A percentile compares a stretch with the other conserved stretches of the same genome.
Evolutionary conservation across 1,284 basidiomycete genomes (phyloP).

Genomic region (Sporisorium sorghi): DNA sequence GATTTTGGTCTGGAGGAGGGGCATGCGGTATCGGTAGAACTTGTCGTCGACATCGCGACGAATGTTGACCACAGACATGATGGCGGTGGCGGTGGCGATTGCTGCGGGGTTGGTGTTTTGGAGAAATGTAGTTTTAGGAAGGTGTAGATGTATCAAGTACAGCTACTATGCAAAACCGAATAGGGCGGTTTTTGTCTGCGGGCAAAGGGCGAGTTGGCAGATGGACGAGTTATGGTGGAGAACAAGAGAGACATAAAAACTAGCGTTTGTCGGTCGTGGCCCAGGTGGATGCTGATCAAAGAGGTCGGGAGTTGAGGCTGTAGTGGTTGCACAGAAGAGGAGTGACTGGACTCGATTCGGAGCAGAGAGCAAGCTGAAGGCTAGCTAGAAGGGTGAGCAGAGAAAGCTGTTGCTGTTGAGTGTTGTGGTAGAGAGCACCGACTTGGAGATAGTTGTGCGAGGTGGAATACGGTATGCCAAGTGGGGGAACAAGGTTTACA

Average conservation of each 20-base stretch:
- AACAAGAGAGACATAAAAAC: constrained; percentile 55
- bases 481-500: background rate
- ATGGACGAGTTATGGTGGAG: constrained; percentile 54
- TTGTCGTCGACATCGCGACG: constrained; percentile 93
- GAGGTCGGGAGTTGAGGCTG: constrained; percentile 1
- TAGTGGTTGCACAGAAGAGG: background rate
- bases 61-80: constrained; percentile 86
- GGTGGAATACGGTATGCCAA: background rate
- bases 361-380: background rate
- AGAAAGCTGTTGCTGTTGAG: background rate
- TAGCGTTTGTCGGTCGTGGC: constrained; percentile 20
- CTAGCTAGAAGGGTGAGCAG: background rate
- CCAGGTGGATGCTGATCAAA: constrained; percentile 21
- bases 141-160: constrained; percentile 43
- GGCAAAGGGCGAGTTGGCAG: constrained; percentile 46
- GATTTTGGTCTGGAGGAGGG: constrained; percentile 91
- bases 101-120: too few species aligned
- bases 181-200: constrained; percentile 56
- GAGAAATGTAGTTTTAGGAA: background rate
- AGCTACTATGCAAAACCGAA: constrained; percentile 42
- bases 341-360: background rate
- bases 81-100: constrained; percentile 18
- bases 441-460: background rate
- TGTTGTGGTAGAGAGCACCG: background rate
- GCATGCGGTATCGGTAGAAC: constrained; percentile 80